These are phyloP conservation scores for Chiua virens DNA, from an alignment of 768 basidiomycete genomes.

Conservation along the genomic window DNA sequence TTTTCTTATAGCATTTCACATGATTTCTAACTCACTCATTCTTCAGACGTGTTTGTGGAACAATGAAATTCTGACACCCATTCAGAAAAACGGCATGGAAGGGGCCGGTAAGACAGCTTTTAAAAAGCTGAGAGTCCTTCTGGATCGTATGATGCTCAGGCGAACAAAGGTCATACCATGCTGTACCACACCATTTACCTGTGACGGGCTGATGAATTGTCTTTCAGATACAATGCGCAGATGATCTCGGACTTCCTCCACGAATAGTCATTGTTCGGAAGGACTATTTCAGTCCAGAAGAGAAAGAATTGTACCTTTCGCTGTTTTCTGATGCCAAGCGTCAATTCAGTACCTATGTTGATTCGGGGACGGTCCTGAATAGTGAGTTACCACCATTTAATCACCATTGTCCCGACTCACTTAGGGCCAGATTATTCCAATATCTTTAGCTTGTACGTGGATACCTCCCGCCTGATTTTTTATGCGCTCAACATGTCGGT, in stretches of 20 bases:
- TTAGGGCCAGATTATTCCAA: conserved; percentile 73
- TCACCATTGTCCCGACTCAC: conserved; percentile 6
- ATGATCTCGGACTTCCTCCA: conserved; percentile 94
- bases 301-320: conserved; percentile 91
- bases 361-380: conserved; percentile 87
- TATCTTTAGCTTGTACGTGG: conserved; percentile 73
- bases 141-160: conserved; percentile 95
- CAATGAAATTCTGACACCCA: conserved; percentile 93
- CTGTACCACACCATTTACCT: background rate
- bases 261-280: conserved; percentile 83
- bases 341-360: conserved; percentile 87
- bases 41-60: conserved; percentile 93
- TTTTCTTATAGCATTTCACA: background rate
- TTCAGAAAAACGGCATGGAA: conserved; percentile 84
- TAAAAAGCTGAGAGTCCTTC: conserved; percentile 85
- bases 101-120: conserved; percentile 83
- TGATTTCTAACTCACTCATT: background rate
- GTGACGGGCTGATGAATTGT: background rate
- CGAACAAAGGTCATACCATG: conserved; percentile 79
- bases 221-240: conserved; percentile 82
- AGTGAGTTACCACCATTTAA: conserved; percentile 52
- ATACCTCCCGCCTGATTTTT: background rate
- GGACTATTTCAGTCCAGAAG: conserved; percentile 95
- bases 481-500: conserved; percentile 12
- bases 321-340: conserved; percentile 92